These are phyloP conservation scores for Marasmius fiardii DNA, from an alignment of 1,284 basidiomycete species.

Conservation along the genomic window DNA sequence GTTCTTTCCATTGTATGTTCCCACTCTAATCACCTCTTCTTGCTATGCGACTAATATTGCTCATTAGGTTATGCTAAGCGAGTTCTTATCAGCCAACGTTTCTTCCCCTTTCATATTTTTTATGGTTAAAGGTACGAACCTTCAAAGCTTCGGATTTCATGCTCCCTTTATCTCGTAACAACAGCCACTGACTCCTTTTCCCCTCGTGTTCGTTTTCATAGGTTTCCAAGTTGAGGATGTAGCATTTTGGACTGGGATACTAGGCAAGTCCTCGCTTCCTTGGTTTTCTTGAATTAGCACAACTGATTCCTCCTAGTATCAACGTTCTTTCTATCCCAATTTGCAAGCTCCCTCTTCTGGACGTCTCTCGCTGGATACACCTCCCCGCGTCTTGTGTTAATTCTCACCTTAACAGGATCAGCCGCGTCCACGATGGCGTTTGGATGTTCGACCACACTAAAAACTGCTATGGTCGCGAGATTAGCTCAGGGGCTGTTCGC, in stretches of 20 bases:
- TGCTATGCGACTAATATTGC: background rate
- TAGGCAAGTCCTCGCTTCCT: slow-evolving; percentile 42
- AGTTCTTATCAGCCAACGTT: background rate
- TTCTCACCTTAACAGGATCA: slow-evolving; percentile 82
- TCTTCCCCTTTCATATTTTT: slow-evolving; percentile 1
- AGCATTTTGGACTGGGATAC: background rate
- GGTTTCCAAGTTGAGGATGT: background rate
- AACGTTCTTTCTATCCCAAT: slow-evolving; percentile 82
- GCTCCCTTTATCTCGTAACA: background rate
- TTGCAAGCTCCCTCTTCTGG: slow-evolving; percentile 91
- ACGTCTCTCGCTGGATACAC: slow-evolving; percentile 65
- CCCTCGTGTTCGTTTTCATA: background rate
- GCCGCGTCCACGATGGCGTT: slow-evolving; percentile 78
- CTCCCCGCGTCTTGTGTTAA: slow-evolving; percentile 83
- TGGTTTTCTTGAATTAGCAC: slow-evolving; percentile 7
- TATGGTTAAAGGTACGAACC: background rate
- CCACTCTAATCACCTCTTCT: background rate
- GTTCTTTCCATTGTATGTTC: background rate
- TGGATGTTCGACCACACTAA: slow-evolving; percentile 81
- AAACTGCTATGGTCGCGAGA: slow-evolving; percentile 83
- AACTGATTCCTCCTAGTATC: slow-evolving; percentile 45
- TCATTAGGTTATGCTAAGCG: background rate
- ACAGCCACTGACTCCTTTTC: background rate
- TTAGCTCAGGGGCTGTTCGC: slow-evolving; percentile 94
- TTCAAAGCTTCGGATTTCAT: no score